Conservation (phyloP, 106 monocot species). For the Apostasia ramifera region DNA sequence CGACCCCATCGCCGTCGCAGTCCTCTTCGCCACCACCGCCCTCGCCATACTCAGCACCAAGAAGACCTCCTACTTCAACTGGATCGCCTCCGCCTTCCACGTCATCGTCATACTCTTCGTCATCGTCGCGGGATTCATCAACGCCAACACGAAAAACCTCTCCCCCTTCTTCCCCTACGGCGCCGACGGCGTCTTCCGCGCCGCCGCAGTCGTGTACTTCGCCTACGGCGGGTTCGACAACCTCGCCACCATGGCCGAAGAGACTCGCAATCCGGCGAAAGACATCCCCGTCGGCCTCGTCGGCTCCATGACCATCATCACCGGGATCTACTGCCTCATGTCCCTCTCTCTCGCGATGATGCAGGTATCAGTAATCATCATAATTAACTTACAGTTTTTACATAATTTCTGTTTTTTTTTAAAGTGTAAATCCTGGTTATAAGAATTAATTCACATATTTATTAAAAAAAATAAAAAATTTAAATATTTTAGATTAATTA, state of each 20-base stretch:
- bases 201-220: constrained; percentile 39
- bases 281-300: constrained; percentile 50
- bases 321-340: constrained; percentile 40
- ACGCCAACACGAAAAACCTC: constrained; percentile 21
- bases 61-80: constrained; percentile 32
- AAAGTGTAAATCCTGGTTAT: too few species aligned
- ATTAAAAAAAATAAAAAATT: too few species aligned
- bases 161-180: constrained; percentile 37
- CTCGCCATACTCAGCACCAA: constrained; percentile 23
- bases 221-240: constrained; percentile 55
- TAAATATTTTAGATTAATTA: too few species aligned
- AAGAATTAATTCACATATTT: too few species aligned
- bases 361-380: constrained; percentile 9
- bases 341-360: constrained; percentile 28
- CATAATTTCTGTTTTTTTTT: too few species aligned
- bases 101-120: constrained; percentile 33
- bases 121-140: constrained; percentile 20
- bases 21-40: constrained; percentile 15
- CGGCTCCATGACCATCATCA: constrained; percentile 40
- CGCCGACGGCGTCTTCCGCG: constrained; percentile 25
- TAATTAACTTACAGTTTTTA: too few species aligned
- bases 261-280: constrained; percentile 36
- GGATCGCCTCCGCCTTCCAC: constrained; percentile 25
- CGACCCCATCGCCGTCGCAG: constrained; percentile 39
- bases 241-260: constrained; percentile 55